Percentiles rank a stretch among this genome's conserved stretches.
Conservation (phyloP, 345 rosid genomes). For the Reutealis trisperma region DNA sequence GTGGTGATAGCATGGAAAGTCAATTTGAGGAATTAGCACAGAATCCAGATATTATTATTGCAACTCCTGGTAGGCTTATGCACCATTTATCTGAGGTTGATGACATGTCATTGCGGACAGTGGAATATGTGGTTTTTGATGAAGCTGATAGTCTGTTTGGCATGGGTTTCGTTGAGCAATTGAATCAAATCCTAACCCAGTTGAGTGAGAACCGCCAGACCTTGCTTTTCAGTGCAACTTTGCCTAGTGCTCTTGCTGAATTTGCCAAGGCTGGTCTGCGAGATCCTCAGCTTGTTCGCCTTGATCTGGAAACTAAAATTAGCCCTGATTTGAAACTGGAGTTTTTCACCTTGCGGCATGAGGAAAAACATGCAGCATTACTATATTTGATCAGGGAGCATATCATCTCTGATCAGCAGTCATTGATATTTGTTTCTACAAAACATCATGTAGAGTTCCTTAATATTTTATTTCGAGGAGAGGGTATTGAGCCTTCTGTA, state of each 20-base stretch:
- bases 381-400: slow-evolving; percentile 82
- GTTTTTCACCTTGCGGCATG: slow-evolving; percentile 79
- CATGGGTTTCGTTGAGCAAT: slow-evolving; percentile 91
- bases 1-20: slow-evolving; percentile 92
- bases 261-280: slow-evolving; percentile 92
- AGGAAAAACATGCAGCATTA: slow-evolving; percentile 86
- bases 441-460: slow-evolving; percentile 98
- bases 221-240: slow-evolving; percentile 90
- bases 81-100: slow-evolving; percentile 91
- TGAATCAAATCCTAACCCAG: slow-evolving; percentile 75
- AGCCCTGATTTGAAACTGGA: slow-evolving; percentile 77
- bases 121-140: slow-evolving; percentile 95
- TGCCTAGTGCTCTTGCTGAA: slow-evolving; percentile 97
- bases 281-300: slow-evolving; percentile 91
- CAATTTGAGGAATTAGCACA: slow-evolving; percentile 93
- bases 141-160: slow-evolving; percentile 94
- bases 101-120: slow-evolving; percentile 76
- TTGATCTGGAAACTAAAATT: slow-evolving; percentile 89
- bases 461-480: slow-evolving; percentile 69
- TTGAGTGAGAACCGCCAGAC: slow-evolving; percentile 92
- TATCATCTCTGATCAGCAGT: slow-evolving; percentile 71
- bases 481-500: slow-evolving; percentile 82
- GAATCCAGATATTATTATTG: slow-evolving; percentile 89
- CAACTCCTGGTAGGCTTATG: slow-evolving; percentile 96
- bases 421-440: slow-evolving; percentile 89